phyloP scores from a whole-genome alignment of 2,329 filamentous ascomycete species.

The Trichoderma atroviride region DNA sequence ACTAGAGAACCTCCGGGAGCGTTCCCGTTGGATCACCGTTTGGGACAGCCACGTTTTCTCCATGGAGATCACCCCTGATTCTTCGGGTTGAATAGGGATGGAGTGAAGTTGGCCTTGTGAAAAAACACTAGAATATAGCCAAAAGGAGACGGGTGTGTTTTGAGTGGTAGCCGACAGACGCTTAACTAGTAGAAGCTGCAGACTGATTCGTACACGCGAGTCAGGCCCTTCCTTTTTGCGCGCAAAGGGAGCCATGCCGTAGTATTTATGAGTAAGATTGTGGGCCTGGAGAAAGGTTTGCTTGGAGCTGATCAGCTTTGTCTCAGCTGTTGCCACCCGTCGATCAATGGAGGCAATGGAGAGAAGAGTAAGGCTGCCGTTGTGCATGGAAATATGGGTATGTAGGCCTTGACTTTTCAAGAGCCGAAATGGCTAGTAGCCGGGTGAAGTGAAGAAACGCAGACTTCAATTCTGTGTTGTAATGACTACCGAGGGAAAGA shows the following conservation, averaged over 20 bases:
- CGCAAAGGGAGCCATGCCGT: background rate
- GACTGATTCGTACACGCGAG: slow-evolving; percentile 18
- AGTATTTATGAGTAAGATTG: background rate
- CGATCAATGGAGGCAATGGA: background rate
- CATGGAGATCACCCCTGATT: background rate
- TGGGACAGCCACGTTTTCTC: slow-evolving; percentile 11
- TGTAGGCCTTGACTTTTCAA: no score
- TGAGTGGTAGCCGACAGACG: background rate
- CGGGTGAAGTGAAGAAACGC: background rate
- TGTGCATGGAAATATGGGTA: background rate
- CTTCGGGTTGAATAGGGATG: slow-evolving; percentile 18
- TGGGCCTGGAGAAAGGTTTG: background rate
- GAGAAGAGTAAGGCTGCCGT: background rate
- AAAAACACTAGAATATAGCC: slow-evolving; percentile 7
- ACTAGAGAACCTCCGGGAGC: slow-evolving; percentile 12
- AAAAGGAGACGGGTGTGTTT: slow-evolving; percentile 5
- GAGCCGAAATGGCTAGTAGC: background rate
- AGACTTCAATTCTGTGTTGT: background rate
- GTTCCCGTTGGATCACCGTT: slow-evolving; percentile 20
- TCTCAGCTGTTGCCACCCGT: background rate
- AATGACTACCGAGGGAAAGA: background rate
- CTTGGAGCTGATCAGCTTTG: background rate
- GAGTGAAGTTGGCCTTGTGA: background rate
- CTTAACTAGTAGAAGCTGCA: slow-evolving; percentile 4
- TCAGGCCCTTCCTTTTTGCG: background rate